A percentile compares a stretch with the other conserved stretches of the same genome.
These are phyloP conservation scores for Suillus fuscotomentosus DNA, from an alignment of 768 basidiomycete genomes.

Conservation along the genomic window DNA sequence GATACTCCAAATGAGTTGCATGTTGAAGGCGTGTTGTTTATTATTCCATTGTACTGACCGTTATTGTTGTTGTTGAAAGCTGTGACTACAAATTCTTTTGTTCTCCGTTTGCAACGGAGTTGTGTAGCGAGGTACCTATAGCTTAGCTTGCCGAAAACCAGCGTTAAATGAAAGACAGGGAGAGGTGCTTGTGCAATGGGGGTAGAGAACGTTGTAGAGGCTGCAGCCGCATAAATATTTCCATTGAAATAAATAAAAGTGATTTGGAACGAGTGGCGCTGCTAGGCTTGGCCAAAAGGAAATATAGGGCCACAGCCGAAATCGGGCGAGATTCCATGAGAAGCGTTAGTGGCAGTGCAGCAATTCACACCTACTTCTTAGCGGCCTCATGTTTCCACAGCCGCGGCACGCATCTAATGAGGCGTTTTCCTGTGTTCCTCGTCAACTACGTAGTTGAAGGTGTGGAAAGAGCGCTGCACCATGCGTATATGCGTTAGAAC, in stretches of 20 bases:
- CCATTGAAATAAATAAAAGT: neutral
- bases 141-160: neutral
- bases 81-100: conserved; percentile 20
- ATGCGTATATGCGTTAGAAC: neutral
- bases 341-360: neutral
- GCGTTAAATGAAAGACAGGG: neutral
- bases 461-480: neutral
- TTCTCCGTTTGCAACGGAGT: conserved; percentile 12
- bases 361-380: neutral
- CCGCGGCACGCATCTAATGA: neutral
- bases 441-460: neutral
- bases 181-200: neutral
- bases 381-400: conserved; percentile 1
- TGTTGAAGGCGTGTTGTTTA: conserved; percentile 25
- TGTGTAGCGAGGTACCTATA: neutral
- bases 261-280: neutral
- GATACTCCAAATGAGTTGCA: conserved; percentile 19
- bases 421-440: neutral
- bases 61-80: conserved; percentile 28
- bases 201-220: neutral
- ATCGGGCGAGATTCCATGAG: neutral
- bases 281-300: neutral
- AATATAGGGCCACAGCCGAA: neutral
- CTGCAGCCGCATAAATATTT: neutral
- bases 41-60: conserved; percentile 32